Percentiles rank a stretch among this genome's conserved stretches.
Evolutionary conservation across 768 basidiomycete genomes (phyloP).

Genomic region (Favolaschia claudopus): DNA sequence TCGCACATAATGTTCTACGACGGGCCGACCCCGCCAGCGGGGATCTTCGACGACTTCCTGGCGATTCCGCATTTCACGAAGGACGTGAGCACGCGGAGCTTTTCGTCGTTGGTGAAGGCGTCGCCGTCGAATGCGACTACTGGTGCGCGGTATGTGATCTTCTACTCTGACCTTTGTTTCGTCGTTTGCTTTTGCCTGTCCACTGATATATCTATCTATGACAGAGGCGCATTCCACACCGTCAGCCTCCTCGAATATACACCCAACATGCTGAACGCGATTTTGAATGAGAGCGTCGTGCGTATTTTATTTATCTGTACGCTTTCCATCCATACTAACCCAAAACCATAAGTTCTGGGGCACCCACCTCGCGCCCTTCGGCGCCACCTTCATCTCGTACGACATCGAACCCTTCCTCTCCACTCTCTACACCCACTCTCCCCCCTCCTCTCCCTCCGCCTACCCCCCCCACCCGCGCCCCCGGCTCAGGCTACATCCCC

Average conservation of each 20-base stretch:
- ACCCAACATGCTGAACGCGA: slow-evolving; percentile 44
- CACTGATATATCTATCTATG: background rate
- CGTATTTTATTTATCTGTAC: slow-evolving; percentile 1
- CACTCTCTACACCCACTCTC: slow-evolving; percentile 46
- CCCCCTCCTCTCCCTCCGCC: slow-evolving; percentile 46
- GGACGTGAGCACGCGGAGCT: slow-evolving; percentile 50
- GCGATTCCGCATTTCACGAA: slow-evolving; percentile 47
- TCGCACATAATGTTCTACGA: slow-evolving; percentile 64
- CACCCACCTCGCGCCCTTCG: slow-evolving; percentile 33
- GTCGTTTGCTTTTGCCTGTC: slow-evolving; percentile 19
- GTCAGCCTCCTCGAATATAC: slow-evolving; percentile 49
- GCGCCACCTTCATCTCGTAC: slow-evolving; percentile 50
- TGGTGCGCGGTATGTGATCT: slow-evolving; percentile 28
- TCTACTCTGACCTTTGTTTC: slow-evolving; percentile 33
- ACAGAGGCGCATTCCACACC: slow-evolving; percentile 47
- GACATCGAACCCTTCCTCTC: slow-evolving; percentile 61
- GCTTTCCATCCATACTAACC: background rate
- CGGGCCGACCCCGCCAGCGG: slow-evolving; percentile 54
- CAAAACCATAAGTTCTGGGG: slow-evolving; percentile 57
- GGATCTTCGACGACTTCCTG: slow-evolving; percentile 61
- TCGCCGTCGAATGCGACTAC: slow-evolving; percentile 44
- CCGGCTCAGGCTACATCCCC: slow-evolving; percentile 32
- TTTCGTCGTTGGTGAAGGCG: slow-evolving; percentile 47
- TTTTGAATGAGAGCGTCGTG: slow-evolving; percentile 53
- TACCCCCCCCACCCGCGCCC: slow-evolving; percentile 51